Evolutionary conservation across 179 eudicot species (phyloP).

Genomic region (Vitellaria paradoxa): DNA sequence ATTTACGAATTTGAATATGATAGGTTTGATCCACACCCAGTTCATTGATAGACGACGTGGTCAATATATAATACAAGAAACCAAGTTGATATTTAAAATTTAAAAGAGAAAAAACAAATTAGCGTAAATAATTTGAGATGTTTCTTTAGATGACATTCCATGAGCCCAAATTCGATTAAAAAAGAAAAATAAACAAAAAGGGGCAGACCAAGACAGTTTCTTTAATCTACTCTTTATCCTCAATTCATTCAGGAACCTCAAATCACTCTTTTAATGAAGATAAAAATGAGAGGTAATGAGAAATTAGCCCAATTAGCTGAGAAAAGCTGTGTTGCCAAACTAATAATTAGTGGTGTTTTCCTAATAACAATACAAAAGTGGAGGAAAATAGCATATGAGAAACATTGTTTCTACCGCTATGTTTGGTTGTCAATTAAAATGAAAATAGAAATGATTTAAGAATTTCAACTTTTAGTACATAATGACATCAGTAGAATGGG

Average conservation of each 20-base stretch:
- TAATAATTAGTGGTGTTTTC: neutral
- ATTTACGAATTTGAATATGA: too few species aligned
- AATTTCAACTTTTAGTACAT: too few species aligned
- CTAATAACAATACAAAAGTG: neutral
- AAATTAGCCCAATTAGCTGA: neutral
- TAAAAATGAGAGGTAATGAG: neutral
- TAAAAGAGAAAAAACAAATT: conserved; percentile 14
- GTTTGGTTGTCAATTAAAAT: too few species aligned
- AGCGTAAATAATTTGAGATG: neutral
- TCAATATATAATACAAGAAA: conserved; percentile 9
- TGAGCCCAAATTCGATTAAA: conserved; percentile 23
- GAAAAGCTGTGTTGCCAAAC: neutral
- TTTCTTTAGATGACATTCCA: conserved; percentile 25
- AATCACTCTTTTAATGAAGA: neutral
- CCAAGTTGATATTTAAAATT: conserved; percentile 12
- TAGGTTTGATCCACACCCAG: too few species aligned
- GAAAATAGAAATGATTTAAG: too few species aligned
- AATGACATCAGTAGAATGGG: too few species aligned
- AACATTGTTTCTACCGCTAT: neutral
- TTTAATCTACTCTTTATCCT: conserved; percentile 27
- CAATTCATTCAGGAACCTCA: neutral
- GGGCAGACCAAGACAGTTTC: conserved; percentile 40
- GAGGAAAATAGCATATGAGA: neutral
- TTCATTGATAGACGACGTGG: too few species aligned
- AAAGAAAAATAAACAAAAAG: too few species aligned